A percentile compares a stretch with the other conserved stretches of the same genome.
Conservation (phyloP, 495 filamentous ascomycete species). For the Aspergillus funiculosus region DNA sequence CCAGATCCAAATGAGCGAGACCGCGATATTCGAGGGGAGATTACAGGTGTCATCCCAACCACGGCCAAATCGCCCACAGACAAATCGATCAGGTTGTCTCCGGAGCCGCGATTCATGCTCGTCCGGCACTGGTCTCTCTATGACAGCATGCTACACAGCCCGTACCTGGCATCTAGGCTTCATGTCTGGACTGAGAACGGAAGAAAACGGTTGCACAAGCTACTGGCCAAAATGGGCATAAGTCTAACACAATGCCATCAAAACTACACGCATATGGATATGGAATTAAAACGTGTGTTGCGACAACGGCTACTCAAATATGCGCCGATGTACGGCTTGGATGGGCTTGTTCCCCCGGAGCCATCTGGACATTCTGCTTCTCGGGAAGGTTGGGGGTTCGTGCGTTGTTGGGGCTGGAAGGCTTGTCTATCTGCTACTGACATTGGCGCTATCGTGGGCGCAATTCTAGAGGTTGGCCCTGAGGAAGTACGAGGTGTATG, state of each 20-base stretch:
- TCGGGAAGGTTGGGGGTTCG: slow-evolving; percentile 92
- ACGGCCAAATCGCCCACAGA: slow-evolving; percentile 85
- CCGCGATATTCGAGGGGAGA: slow-evolving; percentile 51
- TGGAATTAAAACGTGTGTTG: slow-evolving; percentile 86
- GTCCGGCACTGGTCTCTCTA: slow-evolving; percentile 96
- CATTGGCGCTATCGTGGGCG: slow-evolving; percentile 81
- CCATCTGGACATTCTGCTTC: slow-evolving; percentile 43
- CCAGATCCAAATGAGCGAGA: slow-evolving; percentile 57
- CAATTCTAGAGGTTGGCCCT: slow-evolving; percentile 82
- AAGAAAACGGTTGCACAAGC: slow-evolving; percentile 85
- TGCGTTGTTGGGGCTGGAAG: slow-evolving; percentile 96
- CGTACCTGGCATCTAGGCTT: slow-evolving; percentile 85
- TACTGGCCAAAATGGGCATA: slow-evolving; percentile 97
- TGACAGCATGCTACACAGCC: slow-evolving; percentile 96
- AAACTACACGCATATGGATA: slow-evolving; percentile 97
- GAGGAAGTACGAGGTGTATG: slow-evolving; percentile 32
- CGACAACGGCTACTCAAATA: slow-evolving; percentile 84
- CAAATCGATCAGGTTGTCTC: slow-evolving; percentile 84
- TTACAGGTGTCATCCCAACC: slow-evolving; percentile 75
- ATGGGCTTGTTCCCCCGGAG: slow-evolving; percentile 77
- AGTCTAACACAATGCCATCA: slow-evolving; percentile 89
- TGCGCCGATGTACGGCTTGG: slow-evolving; percentile 82
- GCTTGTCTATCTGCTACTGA: slow-evolving; percentile 88
- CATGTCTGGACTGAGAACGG: slow-evolving; percentile 93
- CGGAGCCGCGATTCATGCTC: slow-evolving; percentile 89